Conservation (phyloP, 441 rosid species). For the Jatropha multifida region DNA sequence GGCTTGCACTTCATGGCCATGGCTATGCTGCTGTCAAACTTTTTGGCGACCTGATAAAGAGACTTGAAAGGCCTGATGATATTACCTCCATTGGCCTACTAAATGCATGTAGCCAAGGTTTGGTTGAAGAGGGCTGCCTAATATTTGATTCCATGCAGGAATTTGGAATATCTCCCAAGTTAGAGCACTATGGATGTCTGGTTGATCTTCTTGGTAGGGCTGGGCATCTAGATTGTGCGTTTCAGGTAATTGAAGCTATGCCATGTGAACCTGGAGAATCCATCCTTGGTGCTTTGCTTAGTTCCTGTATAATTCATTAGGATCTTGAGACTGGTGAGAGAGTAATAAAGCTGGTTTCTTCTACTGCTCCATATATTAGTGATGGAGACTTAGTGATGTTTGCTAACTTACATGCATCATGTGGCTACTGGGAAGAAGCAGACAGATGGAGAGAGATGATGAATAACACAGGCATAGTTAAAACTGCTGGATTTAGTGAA, state of each 20-base stretch:
- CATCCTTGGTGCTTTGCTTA: conserved; percentile 32
- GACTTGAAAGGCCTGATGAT: conserved; percentile 20
- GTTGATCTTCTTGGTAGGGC: conserved; percentile 31
- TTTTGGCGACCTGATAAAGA: conserved; percentile 16
- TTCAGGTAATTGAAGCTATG: conserved; percentile 25
- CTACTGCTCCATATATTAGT: conserved; percentile 13
- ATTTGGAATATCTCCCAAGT: conserved; percentile 27
- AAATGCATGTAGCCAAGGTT: conserved; percentile 36
- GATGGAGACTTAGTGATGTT: conserved; percentile 37
- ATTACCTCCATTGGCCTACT: conserved; percentile 33
- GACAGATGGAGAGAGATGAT: conserved; percentile 31
- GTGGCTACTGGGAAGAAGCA: conserved; percentile 33
- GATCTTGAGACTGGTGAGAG: conserved; percentile 25
- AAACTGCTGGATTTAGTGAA: conserved; percentile 27
- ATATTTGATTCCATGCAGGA: conserved; percentile 29
- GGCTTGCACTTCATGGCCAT: conserved; percentile 29
- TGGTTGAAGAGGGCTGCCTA: conserved; percentile 30
- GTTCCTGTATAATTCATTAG: conserved; percentile 31
- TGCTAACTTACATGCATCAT: conserved; percentile 29
- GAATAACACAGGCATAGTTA: conserved; percentile 29
- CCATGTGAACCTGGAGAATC: conserved; percentile 33
- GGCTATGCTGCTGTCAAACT: conserved; percentile 30
- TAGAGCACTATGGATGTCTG: conserved; percentile 36
- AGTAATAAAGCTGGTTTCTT: conserved; percentile 19
- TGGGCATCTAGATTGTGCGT: conserved; percentile 19